Evolutionary conservation across 176 grass and related monocot genomes (phyloP), one percentile per base, ranked within the genome.

Genomic region (Eleusine coracana): DNA sequence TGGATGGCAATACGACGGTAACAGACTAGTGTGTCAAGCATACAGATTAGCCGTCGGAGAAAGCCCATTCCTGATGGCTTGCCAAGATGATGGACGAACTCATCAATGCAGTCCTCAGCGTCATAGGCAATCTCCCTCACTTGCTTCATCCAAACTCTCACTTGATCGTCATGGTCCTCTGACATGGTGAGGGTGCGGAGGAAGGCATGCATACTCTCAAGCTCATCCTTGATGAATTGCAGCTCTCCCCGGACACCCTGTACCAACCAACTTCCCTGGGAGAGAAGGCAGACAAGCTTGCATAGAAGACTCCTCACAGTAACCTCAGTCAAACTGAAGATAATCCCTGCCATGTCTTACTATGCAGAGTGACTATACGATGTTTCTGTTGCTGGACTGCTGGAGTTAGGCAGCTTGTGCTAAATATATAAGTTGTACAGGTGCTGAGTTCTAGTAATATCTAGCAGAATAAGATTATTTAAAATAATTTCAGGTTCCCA

Each of bases 141-240:
- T 77, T 80, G 76, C 44, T 86, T 80, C 84, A 86, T 66, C 84
- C 76, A 87, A 61, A 75, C 37, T 59, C 71, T 69, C 39, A 81
- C 78, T 67, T 81, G 85, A 55, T 75, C 71, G 15, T 81, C 59
- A 54, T 74, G 59, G 58, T 37, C 84, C 7, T 80, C 76, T 3
- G 48, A 73, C n/a, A 41, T 51, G 23, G 84, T n/a, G 11, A 86
- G 59, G 15, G 36, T 79, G 17, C 46, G 59, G 45, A 86, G 84
- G 84, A 86, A 86, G 12, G 76, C 84, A 63, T 66, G 79, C 84
- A 86, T 86, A 27, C 84, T 86, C 68, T 86, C 84, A 9, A 74
- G 84, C 31, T 86, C 75, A 63, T 86, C 84, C 16, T 79, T 86
- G 56, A 86, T 86, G 58, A 64, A 86, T n/a, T 86, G 84, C 14